Evolutionary conservation across 257 asterid species (phyloP), one percentile per base, ranked within the genome.

Genomic region (Euphrasia confusa): DNA sequence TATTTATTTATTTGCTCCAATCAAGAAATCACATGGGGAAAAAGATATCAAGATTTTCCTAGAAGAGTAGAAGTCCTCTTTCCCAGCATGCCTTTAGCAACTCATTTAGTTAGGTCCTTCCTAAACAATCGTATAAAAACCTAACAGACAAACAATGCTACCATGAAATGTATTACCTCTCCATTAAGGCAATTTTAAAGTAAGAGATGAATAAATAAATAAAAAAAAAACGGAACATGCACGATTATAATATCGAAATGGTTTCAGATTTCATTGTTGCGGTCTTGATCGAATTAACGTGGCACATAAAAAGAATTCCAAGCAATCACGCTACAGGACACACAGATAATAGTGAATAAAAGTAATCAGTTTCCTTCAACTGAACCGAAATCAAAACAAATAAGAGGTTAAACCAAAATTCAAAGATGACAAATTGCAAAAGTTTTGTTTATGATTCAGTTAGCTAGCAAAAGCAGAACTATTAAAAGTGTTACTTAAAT

Each of bases 91-190:
- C 24, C 24, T 21, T 21, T 21, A 21, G 24, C 24, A 21, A 21
- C 1, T 21, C 24, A 21, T 21, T 21, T 21, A 21, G 24, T 21
- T 21, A 21, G 24, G 24, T 21, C 24, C 24, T 21, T 21, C 24
- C 24, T 21, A 21, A 21, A 21, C 24, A 17, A 52, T 14, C 35
- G 17, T 17, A 61, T 33, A 14, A 4, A 30, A 27, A 48, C 14
- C 18, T 18, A 68, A 44, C 12, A 13, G 10, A 14, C 33, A 68
- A 68, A 58, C 10, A 12, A 6, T 33, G 40, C 27, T 32, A 56
- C 28, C 53, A 45, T 47, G 61, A 18, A 28, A 70, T 13, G 42
- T 28, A 58, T 44, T 14, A 50, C 55, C 52, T 17, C 61, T 71
- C 45, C 66, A 50, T 4, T 37, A 47, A 42, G 39, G 39, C 27